phyloP scores from a whole-genome alignment of 768 basidiomycete genomes.

The Pluteus cervinus region DNA sequence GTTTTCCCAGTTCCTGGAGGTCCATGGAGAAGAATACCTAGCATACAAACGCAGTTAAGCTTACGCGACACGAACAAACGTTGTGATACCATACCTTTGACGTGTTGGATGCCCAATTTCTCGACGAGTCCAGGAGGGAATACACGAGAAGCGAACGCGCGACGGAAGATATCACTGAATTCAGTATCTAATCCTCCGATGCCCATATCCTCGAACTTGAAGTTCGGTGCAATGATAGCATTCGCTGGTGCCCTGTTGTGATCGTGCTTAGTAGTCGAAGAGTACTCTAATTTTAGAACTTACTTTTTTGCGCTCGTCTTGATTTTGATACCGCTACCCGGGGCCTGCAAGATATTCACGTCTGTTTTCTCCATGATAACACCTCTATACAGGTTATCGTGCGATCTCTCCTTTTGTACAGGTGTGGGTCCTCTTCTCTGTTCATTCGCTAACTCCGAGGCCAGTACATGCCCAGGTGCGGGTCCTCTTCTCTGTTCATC shows the following conservation, averaged over 20 bases:
- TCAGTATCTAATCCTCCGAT: slow-evolving; percentile 96
- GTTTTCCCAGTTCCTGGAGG: slow-evolving; percentile 99
- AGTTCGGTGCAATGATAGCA: slow-evolving; percentile 94
- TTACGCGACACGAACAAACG: background rate
- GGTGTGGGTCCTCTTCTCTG: slow-evolving; percentile 38
- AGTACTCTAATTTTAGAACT: slow-evolving; percentile 13
- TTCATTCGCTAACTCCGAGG: slow-evolving; percentile 57
- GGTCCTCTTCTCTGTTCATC: slow-evolving; percentile 47
- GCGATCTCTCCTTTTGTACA: slow-evolving; percentile 19
- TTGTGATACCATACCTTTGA: slow-evolving; percentile 63
- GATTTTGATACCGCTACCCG: slow-evolving; percentile 76
- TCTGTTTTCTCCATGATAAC: slow-evolving; percentile 92
- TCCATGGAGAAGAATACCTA: slow-evolving; percentile 90
- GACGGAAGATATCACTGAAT: slow-evolving; percentile 94
- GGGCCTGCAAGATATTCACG: slow-evolving; percentile 80
- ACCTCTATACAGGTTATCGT: slow-evolving; percentile 41
- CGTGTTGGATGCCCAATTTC: slow-evolving; percentile 96
- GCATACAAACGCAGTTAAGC: background rate
- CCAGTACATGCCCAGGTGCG: slow-evolving; percentile 34
- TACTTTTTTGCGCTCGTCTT: slow-evolving; percentile 91
- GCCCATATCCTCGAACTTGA: slow-evolving; percentile 99
- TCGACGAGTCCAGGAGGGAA: slow-evolving; percentile 96
- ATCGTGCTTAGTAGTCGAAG: slow-evolving; percentile 2
- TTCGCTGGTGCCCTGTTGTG: slow-evolving; percentile 73
- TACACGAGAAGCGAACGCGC: slow-evolving; percentile 97